Evolutionary conservation across 2,329 filamentous ascomycete genomes (phyloP).

Genomic region (Arthrocladium fulminans): DNA sequence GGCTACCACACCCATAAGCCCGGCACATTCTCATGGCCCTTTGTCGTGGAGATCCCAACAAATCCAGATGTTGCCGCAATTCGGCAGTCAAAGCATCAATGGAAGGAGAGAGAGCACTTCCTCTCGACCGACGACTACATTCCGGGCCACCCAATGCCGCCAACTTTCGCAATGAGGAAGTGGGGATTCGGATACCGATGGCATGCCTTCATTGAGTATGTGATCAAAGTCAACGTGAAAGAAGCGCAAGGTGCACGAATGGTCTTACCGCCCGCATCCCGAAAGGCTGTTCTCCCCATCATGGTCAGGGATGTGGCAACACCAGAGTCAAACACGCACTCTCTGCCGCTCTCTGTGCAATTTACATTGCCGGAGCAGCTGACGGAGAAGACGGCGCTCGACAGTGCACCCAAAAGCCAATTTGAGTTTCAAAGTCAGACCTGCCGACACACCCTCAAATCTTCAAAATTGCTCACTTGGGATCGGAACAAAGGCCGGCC

Average conservation of each 20-base stretch:
- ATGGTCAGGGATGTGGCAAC: slow-evolving; percentile 16
- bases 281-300: slow-evolving; percentile 13
- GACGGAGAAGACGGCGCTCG: background rate
- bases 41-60: slow-evolving; percentile 15
- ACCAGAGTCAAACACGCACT: slow-evolving; percentile 8
- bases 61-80: slow-evolving; percentile 14
- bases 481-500: slow-evolving; percentile 7
- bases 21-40: slow-evolving; percentile 18
- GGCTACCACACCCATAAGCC: slow-evolving; percentile 20
- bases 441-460: slow-evolving; percentile 13
- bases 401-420: background rate
- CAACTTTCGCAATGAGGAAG: slow-evolving; percentile 14
- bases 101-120: slow-evolving; percentile 17
- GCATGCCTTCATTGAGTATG: slow-evolving; percentile 18
- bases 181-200: slow-evolving; percentile 12
- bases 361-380: slow-evolving; percentile 13
- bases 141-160: slow-evolving; percentile 12
- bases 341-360: slow-evolving; percentile 1
- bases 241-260: slow-evolving; percentile 14
- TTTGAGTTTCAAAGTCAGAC: slow-evolving; percentile 9
- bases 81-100: slow-evolving; percentile 12
- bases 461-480: slow-evolving; percentile 16
- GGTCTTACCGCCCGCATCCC: slow-evolving; percentile 13
- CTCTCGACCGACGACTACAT: slow-evolving; percentile 9
- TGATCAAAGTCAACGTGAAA: slow-evolving; percentile 16